Evolutionary conservation across 305 asterid genomes (phyloP).

Genomic region (Solanum hybrid): DNA sequence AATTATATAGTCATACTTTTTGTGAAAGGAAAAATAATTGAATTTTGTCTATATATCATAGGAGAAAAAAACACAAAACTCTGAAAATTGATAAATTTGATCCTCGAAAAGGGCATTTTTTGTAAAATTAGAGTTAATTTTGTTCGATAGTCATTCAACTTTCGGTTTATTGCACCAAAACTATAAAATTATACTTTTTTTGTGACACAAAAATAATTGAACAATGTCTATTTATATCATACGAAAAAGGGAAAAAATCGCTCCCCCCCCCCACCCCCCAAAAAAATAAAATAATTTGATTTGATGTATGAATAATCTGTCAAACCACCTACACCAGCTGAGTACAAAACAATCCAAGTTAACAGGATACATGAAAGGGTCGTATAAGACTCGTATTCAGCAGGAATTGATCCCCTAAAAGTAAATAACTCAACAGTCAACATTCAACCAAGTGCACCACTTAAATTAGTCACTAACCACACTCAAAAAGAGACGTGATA

Average conservation of each 20-base stretch:
- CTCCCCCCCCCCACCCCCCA: too few relatives aligned
- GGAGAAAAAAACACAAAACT: not conserved
- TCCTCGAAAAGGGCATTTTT: not conserved
- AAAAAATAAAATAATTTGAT: not conserved
- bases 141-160: not conserved
- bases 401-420: not conserved
- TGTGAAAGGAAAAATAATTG: not conserved
- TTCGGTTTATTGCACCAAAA: not conserved
- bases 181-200: not conserved
- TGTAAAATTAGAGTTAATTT: not conserved
- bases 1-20: not conserved
- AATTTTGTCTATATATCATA: not conserved
- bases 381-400: too few relatives aligned
- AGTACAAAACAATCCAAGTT: rapidly evolving
- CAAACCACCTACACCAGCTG: rapidly evolving
- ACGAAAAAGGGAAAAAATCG: not conserved
- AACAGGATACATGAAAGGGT: rapidly evolving
- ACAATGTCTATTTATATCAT: not conserved
- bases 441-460: not conserved
- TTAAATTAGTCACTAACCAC: not conserved
- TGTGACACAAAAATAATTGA: not conserved
- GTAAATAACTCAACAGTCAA: not conserved
- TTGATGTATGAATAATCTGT: not conserved
- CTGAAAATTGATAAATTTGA: not conserved
- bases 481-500: not conserved